Percentiles rank a stretch among this genome's conserved stretches.
phyloP scores from a whole-genome alignment of 1,284 basidiomycete species.

The Puccinia horiana region DNA sequence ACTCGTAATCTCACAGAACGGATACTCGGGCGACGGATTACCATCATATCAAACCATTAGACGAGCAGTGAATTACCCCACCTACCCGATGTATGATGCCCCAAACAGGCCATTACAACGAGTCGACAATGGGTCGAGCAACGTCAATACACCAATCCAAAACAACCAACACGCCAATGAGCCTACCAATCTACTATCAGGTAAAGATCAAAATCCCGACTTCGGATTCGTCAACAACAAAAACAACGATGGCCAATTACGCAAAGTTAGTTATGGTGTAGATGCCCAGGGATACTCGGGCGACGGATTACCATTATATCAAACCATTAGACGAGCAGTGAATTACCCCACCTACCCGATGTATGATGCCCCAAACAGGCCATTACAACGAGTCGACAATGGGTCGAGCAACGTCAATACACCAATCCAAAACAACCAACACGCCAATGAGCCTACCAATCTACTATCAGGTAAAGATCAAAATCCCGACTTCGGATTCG shows the following conservation, averaged over 20 bases:
- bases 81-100: neutral
- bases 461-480: neutral
- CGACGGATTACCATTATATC: neutral
- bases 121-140: neutral
- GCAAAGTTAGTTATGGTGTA: constrained; percentile 1
- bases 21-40: neutral
- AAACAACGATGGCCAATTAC: constrained; percentile 24
- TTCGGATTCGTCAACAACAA: constrained; percentile 28
- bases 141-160: neutral
- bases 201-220: neutral
- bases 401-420: neutral
- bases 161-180: neutral
- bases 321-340: neutral
- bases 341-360: neutral
- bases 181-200: neutral
- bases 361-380: neutral
- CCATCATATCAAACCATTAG: neutral
- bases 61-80: neutral
- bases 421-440: neutral
- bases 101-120: neutral
- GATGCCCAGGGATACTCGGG: neutral
- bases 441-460: neutral
- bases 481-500: constrained; percentile 20
- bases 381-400: neutral
- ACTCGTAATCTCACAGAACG: neutral